phyloP scores from a whole-genome alignment of 1,284 basidiomycete genomes.

The Cryptococcus jaspeensis region DNA sequence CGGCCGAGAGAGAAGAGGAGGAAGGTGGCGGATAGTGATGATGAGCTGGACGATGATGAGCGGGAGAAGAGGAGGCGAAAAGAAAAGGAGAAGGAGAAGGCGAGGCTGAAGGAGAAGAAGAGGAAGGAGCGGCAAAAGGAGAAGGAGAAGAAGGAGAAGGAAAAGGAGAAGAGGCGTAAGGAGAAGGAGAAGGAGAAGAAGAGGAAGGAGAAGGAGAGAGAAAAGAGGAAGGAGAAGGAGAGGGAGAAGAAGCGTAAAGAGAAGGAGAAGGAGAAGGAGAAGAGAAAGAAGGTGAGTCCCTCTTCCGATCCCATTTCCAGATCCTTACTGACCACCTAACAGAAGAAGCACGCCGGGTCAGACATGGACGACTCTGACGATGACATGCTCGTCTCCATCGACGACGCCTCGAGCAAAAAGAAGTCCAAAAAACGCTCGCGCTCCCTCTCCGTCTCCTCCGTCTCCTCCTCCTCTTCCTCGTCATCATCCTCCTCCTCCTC shows the following conservation, averaged over 20 bases:
- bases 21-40: slow-evolving; percentile 17
- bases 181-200: slow-evolving; percentile 31
- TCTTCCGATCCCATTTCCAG: too few relatives aligned
- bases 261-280: slow-evolving; percentile 31
- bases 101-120: slow-evolving; percentile 31
- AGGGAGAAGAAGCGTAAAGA: slow-evolving; percentile 33
- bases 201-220: slow-evolving; percentile 29
- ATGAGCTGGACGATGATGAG: slow-evolving; percentile 32
- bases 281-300: slow-evolving; percentile 31
- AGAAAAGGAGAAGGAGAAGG: slow-evolving; percentile 35
- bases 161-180: slow-evolving; percentile 33
- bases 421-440: slow-evolving; percentile 19
- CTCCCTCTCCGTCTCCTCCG: slow-evolving; percentile 11
- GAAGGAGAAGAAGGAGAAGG: slow-evolving; percentile 34
- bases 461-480: slow-evolving; percentile 14
- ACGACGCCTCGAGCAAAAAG: slow-evolving; percentile 20
- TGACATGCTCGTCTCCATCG: slow-evolving; percentile 7
- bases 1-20: slow-evolving; percentile 14
- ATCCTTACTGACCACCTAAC: neutral
- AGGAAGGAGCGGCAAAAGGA: slow-evolving; percentile 28
- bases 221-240: slow-evolving; percentile 35
- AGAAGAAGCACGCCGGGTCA: slow-evolving; percentile 16
- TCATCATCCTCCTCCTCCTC: slow-evolving; percentile 50
- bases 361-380: slow-evolving; percentile 14
- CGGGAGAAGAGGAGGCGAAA: slow-evolving; percentile 29